Conservation (phyloP, 2,329 filamentous ascomycete genomes). For the Diplodia mutila region DNA sequence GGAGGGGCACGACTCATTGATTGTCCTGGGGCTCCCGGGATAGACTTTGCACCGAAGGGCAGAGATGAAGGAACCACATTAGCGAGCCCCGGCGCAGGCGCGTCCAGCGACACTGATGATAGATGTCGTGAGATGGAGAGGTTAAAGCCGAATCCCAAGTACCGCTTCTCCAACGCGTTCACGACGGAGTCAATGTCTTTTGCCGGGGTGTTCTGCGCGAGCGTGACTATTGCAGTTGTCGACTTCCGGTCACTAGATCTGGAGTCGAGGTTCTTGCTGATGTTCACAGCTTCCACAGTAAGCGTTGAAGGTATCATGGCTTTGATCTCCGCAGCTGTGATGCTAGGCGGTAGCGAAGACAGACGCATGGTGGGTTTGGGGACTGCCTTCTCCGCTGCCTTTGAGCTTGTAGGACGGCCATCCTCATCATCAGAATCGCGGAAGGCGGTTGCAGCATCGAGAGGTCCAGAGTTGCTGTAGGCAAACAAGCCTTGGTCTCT, state of each 20-base stretch:
- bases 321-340: conserved; percentile 55
- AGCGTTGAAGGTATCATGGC: conserved; percentile 58
- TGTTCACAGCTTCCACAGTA: conserved; percentile 72
- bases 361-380: conserved; percentile 61
- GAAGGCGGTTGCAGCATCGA: conserved; percentile 48
- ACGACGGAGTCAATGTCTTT: conserved; percentile 83
- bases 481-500: conserved; percentile 43
- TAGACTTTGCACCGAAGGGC: conserved; percentile 73
- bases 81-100: conserved; percentile 53
- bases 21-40: conserved; percentile 52
- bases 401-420: conserved; percentile 45
- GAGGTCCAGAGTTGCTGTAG: conserved; percentile 42
- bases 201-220: conserved; percentile 78
- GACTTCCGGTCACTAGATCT: conserved; percentile 67
- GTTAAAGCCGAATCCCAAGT: conserved; percentile 83
- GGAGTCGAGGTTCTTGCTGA: conserved; percentile 61
- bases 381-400: conserved; percentile 51
- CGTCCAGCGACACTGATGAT: conserved; percentile 71
- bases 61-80: conserved; percentile 58
- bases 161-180: conserved; percentile 77
- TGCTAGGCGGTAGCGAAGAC: conserved; percentile 57
- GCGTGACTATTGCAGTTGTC: conserved; percentile 75
- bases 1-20: conserved; percentile 59
- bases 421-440: conserved; percentile 47
- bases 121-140: conserved; percentile 80